Evolutionary conservation across 2,329 filamentous ascomycete species (phyloP).

Genomic region (Pyricularia sp.): DNA sequence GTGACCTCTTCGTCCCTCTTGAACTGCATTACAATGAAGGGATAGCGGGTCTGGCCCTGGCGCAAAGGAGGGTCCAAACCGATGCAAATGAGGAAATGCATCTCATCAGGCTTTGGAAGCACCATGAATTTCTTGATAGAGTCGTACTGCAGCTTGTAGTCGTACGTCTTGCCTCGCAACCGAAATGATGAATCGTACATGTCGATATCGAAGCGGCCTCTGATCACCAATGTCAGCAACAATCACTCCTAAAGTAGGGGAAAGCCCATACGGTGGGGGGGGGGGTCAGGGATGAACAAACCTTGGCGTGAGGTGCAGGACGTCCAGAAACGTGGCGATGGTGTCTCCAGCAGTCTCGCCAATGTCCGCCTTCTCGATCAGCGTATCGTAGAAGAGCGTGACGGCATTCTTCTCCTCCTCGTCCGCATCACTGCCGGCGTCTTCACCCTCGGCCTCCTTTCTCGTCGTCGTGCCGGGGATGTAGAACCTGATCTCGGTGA

Average conservation of each 20-base stretch:
- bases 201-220: slow-evolving; percentile 98
- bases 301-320: slow-evolving; percentile 92
- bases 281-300: slow-evolving; percentile 19
- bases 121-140: slow-evolving; percentile 98
- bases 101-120: slow-evolving; percentile 94
- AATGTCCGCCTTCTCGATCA: slow-evolving; percentile 98
- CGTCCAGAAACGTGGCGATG: slow-evolving; percentile 91
- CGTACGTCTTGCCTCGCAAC: slow-evolving; percentile 95
- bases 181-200: slow-evolving; percentile 99
- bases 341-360: slow-evolving; percentile 98
- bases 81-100: slow-evolving; percentile 88
- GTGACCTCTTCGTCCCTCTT: slow-evolving; percentile 96
- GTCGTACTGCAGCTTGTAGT: slow-evolving; percentile 99
- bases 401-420: slow-evolving; percentile 90
- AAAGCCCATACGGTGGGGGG: background rate
- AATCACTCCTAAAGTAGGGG: slow-evolving; percentile 9
- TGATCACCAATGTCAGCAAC: slow-evolving; percentile 20
- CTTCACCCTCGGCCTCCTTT: slow-evolving; percentile 60
- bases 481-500: slow-evolving; percentile 98
- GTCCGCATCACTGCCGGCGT: slow-evolving; percentile 52
- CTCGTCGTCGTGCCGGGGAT: slow-evolving; percentile 83
- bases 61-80: slow-evolving; percentile 89
- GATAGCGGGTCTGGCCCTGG: slow-evolving; percentile 94
- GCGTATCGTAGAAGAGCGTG: slow-evolving; percentile 92
- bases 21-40: slow-evolving; percentile 98